Evolutionary conservation across 192 early-diverging fungal genomes (phyloP), one percentile per base, ranked within the genome.

Genomic region (Bifiguratus adelaidae): DNA sequence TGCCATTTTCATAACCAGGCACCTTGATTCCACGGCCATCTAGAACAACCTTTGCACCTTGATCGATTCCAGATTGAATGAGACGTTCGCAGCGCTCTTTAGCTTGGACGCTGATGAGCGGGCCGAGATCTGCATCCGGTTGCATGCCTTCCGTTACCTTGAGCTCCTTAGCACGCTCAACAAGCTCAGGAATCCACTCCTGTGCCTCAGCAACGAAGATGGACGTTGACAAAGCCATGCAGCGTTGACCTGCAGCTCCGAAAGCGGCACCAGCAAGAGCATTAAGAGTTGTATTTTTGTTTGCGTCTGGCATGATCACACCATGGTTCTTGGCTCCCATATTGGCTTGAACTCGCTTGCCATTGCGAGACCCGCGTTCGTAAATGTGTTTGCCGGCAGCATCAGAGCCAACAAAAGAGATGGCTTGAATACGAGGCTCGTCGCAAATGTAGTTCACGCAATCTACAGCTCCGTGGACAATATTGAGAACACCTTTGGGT

Each of bases 281-380:
- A 61, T 95, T 94, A 32, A 97, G 73, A n/a, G 94, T 81, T 50
- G 88, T 79, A 68, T 97, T 89, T 73, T 88, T 91, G 74, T 91
- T 88, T 42, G 91, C 89, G 50, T 97, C 94, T 11, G 89, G 82
- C 70, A 97, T 64, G 40, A 97, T 77, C 5, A 97, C 83, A 26
- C 89, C 94, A 63, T 97, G 94, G 79, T 97, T 97, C 79, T 97
- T 97, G 56, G 91, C 91, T 18, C 90, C 91, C 61, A 97, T 65
- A 65, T 97, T 97, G 16, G 91, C 88, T 68, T 97, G 94, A 28
- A 94, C 92, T 48, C 94, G 83, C 72, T 97, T 95, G 52, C 94
- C 94, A 53, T 92, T 84, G 55, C 66, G 68, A 47, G 85, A 80
- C 5, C 89, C 84, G 34, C 94, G 83, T 27, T 76, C 75, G 59